phyloP scores from a whole-genome alignment of 2,329 filamentous ascomycete species.

The Microdochium bolleyi region DNA sequence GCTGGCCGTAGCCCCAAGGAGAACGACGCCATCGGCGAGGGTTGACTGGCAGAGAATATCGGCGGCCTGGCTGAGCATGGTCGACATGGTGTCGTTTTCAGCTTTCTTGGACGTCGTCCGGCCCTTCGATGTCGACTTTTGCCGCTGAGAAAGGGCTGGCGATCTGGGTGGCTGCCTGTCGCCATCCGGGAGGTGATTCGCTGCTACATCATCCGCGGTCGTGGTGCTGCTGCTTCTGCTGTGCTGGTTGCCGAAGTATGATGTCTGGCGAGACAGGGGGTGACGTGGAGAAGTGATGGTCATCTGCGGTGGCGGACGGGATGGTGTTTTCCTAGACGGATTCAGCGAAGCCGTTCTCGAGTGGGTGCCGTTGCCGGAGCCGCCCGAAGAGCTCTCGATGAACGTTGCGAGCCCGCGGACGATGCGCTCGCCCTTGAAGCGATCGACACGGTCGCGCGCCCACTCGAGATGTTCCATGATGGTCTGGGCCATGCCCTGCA shows the following conservation, averaged over 20 bases:
- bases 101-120: background rate
- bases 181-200: background rate
- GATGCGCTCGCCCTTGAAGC: conserved; percentile 44
- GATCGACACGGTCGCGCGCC: conserved; percentile 41
- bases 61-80: conserved; percentile 17
- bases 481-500: conserved; percentile 47
- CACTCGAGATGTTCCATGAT: conserved; percentile 55
- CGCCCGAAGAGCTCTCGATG: conserved; percentile 36
- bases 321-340: background rate
- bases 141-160: background rate
- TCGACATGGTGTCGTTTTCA: conserved; percentile 12
- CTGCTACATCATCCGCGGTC: background rate
- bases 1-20: conserved; percentile 19
- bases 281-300: background rate
- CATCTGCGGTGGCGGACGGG: background rate
- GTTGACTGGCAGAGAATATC: conserved; percentile 19
- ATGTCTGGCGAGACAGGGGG: background rate
- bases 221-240: background rate
- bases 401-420: conserved; percentile 45
- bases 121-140: background rate
- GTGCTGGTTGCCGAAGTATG: background rate
- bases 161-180: background rate
- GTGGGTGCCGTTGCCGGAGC: conserved; percentile 5
- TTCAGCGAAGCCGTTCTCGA: conserved; percentile 1
- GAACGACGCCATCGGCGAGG: conserved; percentile 19